These are phyloP conservation scores for Barnettozyma botsteinii DNA, from an alignment of 805 yeast genomes.

Conservation along the genomic window DNA sequence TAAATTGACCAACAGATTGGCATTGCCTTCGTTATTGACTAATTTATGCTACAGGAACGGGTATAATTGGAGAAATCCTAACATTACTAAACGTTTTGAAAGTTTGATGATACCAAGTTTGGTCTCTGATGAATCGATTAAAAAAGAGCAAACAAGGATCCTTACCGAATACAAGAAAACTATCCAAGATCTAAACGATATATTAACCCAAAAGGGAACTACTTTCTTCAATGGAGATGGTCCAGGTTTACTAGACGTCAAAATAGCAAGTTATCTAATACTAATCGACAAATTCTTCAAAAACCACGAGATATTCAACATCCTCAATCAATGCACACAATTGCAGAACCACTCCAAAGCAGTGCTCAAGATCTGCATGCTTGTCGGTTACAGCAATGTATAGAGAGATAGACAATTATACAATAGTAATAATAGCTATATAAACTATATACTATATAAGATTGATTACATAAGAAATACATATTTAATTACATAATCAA, in stretches of 20 bases:
- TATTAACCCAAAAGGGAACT: slow-evolving; percentile 15
- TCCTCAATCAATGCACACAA: too few species aligned
- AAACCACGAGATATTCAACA: neutral
- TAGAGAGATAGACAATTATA: too few species aligned
- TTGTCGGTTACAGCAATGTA: neutral
- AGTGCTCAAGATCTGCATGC: neutral
- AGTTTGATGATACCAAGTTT: slow-evolving; percentile 2
- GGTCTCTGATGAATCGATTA: slow-evolving; percentile 8
- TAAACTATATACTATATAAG: too few species aligned
- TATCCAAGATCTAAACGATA: slow-evolving; percentile 22
- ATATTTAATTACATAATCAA: neutral
- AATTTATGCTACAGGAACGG: slow-evolving; percentile 28
- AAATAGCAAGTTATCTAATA: slow-evolving; percentile 28
- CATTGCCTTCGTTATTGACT: slow-evolving; percentile 13
- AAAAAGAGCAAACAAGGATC: slow-evolving; percentile 17
- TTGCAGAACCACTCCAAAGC: neutral
- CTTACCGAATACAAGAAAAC: slow-evolving; percentile 20
- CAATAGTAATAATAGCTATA: too few species aligned
- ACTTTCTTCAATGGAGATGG: slow-evolving; percentile 13
- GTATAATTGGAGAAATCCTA: slow-evolving; percentile 34
- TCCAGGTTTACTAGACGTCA: slow-evolving; percentile 27
- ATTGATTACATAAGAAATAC: too few species aligned
- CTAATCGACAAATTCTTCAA: slow-evolving; percentile 22
- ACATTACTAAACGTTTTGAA: slow-evolving; percentile 17
- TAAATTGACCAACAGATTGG: slow-evolving; percentile 9